These are phyloP conservation scores for Xylaria longipes DNA, from an alignment of 495 filamentous ascomycete genomes.

Conservation along the genomic window DNA sequence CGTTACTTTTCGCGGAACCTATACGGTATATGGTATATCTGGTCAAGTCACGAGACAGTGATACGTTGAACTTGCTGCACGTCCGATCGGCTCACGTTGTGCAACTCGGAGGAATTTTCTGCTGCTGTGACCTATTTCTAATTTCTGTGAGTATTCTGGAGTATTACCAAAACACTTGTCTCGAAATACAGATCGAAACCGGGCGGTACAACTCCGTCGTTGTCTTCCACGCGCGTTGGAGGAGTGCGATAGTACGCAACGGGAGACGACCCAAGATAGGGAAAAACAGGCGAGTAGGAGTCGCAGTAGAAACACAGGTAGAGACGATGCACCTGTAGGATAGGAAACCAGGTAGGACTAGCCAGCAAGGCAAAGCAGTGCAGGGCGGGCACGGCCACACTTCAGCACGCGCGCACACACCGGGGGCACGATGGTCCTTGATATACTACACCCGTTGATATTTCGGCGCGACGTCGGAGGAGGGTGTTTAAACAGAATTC, in stretches of 20 bases:
- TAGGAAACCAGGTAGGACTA: slow-evolving; percentile 12
- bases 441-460: not conserved
- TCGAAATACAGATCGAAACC: not conserved
- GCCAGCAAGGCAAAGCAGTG: slow-evolving; percentile 14
- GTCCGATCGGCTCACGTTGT: slow-evolving; percentile 20
- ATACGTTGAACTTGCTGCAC: not conserved
- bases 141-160: not conserved
- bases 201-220: not conserved
- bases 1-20: not conserved
- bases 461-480: slow-evolving; percentile 3
- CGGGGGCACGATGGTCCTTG: not conserved
- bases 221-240: not conserved
- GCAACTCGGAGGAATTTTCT: not conserved
- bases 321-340: slow-evolving; percentile 12
- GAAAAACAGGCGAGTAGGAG: slow-evolving; percentile 12
- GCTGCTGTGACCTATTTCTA: not conserved
- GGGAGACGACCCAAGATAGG: not conserved
- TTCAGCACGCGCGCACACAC: slow-evolving; percentile 2
- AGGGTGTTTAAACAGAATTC: not conserved
- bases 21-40: not conserved
- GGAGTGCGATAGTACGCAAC: not conserved
- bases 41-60: not conserved
- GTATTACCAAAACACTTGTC: not conserved
- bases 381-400: not conserved
- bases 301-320: not conserved